Evolutionary conservation across 2,329 filamentous ascomycete genomes (phyloP).

Genomic region (Neofusicoccum laricinum): DNA sequence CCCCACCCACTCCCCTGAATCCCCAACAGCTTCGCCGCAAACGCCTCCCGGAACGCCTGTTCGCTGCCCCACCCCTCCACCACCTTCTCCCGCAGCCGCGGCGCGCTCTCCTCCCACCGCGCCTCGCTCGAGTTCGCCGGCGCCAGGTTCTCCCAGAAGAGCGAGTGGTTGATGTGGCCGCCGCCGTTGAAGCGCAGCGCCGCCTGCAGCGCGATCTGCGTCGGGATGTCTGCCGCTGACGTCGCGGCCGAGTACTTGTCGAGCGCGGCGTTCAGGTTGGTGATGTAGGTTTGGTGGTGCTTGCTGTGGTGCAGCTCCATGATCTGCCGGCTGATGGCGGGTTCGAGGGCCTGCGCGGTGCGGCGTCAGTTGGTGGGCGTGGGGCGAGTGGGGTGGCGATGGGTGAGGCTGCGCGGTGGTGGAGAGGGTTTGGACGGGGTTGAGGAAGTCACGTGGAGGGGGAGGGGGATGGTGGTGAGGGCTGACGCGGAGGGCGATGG

Average conservation of each 20-base stretch:
- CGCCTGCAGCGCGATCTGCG: constrained; percentile 65
- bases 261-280: constrained; percentile 68
- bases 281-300: constrained; percentile 77
- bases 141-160: constrained; percentile 85
- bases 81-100: constrained; percentile 61
- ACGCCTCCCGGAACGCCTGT: constrained; percentile 62
- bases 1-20: constrained; percentile 87
- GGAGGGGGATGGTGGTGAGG: background rate
- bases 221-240: constrained; percentile 56
- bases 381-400: background rate
- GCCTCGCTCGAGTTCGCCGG: constrained; percentile 60
- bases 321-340: constrained; percentile 72
- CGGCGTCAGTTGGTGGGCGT: background rate
- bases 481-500: background rate
- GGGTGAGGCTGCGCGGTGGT: background rate
- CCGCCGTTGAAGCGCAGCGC: constrained; percentile 86
- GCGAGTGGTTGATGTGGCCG: constrained; percentile 87
- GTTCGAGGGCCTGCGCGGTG: constrained; percentile 61
- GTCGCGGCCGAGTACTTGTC: constrained; percentile 58
- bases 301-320: constrained; percentile 80
- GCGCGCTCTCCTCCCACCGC: constrained; percentile 51
- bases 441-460: background rate
- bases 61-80: constrained; percentile 66
- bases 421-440: background rate
- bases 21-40: constrained; percentile 63